Evolutionary conservation across 768 basidiomycete species (phyloP).

Genomic region (Xerocomellus amylosporus): DNA sequence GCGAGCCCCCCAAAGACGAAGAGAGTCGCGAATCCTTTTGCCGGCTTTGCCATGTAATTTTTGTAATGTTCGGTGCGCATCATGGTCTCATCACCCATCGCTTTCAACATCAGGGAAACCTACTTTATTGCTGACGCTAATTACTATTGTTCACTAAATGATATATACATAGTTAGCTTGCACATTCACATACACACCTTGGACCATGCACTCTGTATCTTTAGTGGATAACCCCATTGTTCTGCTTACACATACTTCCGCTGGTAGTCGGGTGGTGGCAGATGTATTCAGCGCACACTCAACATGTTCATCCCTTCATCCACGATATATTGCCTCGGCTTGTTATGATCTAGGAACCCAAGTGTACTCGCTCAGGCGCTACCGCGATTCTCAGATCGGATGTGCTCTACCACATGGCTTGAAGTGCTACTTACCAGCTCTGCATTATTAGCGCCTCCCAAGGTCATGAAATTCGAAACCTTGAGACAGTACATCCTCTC

Average conservation of each 20-base stretch:
- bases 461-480: background rate
- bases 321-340: background rate
- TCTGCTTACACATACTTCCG: background rate
- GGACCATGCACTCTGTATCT: slow-evolving; percentile 22
- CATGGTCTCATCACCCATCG: background rate
- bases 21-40: slow-evolving; percentile 56
- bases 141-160: slow-evolving; percentile 8
- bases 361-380: too few species aligned
- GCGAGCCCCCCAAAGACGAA: slow-evolving; percentile 33
- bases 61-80: background rate
- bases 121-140: slow-evolving; percentile 16
- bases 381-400: too few species aligned
- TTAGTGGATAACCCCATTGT: slow-evolving; percentile 16
- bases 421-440: background rate
- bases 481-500: background rate
- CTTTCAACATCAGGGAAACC: background rate
- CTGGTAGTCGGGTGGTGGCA: slow-evolving; percentile 3
- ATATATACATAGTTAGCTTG: slow-evolving; percentile 9
- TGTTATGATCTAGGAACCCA: background rate
- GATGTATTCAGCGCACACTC: slow-evolving; percentile 2
- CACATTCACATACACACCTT: slow-evolving; percentile 3
- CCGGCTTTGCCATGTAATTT: slow-evolving; percentile 32
- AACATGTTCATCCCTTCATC: background rate
- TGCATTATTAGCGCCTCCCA: background rate
- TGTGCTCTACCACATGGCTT: too few species aligned